phyloP scores from a whole-genome alignment of 768 basidiomycete species.

The Russula olivacea region DNA sequence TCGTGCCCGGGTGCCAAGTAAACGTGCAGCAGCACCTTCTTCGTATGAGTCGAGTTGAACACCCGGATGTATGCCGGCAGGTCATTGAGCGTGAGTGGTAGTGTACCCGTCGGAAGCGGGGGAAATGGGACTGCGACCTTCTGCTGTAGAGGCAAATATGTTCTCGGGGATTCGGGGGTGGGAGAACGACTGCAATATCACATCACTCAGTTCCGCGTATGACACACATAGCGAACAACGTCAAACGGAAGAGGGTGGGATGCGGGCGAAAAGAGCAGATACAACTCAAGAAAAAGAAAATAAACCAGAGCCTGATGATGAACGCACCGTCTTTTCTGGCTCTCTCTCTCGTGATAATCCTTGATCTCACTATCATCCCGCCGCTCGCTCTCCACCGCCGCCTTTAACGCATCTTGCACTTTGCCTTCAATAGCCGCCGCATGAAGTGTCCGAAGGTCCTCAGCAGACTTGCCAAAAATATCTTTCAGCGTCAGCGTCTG shows the following conservation, averaged over 20 bases:
- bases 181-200: conserved; percentile 37
- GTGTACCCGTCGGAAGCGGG: conserved; percentile 33
- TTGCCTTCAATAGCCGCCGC: conserved; percentile 44
- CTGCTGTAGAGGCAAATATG: conserved; percentile 44
- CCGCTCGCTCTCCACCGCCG: conserved; percentile 50
- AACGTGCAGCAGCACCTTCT: conserved; percentile 42
- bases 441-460: conserved; percentile 43
- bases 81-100: conserved; percentile 40
- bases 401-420: conserved; percentile 53
- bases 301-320: neutral
- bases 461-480: conserved; percentile 31
- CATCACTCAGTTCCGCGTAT: neutral
- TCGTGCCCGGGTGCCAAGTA: conserved; percentile 40
- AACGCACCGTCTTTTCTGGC: conserved; percentile 52
- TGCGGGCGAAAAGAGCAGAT: no score
- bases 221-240: neutral
- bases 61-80: conserved; percentile 51
- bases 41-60: conserved; percentile 44
- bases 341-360: conserved; percentile 42
- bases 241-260: neutral
- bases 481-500: conserved; percentile 6
- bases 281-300: neutral
- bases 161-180: conserved; percentile 57
- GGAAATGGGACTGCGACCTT: conserved; percentile 41
- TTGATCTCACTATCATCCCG: conserved; percentile 47